A percentile compares a stretch with the other conserved stretches of the same genome.
These are phyloP conservation scores for Cyphellophora attinorum DNA, from an alignment of 2,329 filamentous ascomycete genomes.

Conservation along the genomic window DNA sequence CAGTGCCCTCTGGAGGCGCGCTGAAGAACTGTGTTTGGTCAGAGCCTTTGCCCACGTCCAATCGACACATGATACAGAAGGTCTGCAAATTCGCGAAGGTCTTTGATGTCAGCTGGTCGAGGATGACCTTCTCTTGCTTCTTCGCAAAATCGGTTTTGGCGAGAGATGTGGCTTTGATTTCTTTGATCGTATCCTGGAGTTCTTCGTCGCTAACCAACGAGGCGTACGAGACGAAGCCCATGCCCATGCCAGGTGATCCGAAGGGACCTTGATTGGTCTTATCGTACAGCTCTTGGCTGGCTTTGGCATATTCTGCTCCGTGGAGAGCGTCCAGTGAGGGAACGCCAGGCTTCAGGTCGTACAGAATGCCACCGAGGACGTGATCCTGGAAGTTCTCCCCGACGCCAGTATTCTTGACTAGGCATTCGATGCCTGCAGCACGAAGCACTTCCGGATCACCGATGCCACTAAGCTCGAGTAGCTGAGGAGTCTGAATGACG, in stretches of 20 bases:
- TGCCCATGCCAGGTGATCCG: slow-evolving; percentile 23
- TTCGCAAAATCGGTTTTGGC: slow-evolving; percentile 25
- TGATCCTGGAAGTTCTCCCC: slow-evolving; percentile 43
- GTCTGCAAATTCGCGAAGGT: slow-evolving; percentile 15
- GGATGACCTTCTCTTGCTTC: slow-evolving; percentile 25
- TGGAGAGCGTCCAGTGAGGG: slow-evolving; percentile 25
- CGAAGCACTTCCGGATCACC: slow-evolving; percentile 37
- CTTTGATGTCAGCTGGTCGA: slow-evolving; percentile 21
- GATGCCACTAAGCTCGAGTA: slow-evolving; percentile 53
- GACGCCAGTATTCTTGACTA: slow-evolving; percentile 33
- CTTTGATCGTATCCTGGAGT: slow-evolving; percentile 23
- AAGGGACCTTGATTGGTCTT: slow-evolving; percentile 23
- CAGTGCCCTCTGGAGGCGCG: slow-evolving; percentile 8
- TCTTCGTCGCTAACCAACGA: slow-evolving; percentile 23
- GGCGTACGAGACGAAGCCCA: slow-evolving; percentile 29
- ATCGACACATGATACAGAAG: slow-evolving; percentile 14
- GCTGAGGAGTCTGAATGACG: slow-evolving; percentile 45
- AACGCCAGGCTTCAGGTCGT: slow-evolving; percentile 20
- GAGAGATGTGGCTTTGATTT: slow-evolving; percentile 22
- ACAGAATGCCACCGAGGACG: slow-evolving; percentile 14
- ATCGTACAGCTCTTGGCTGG: slow-evolving; percentile 21
- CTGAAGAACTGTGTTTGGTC: slow-evolving; percentile 16
- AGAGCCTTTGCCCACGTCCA: slow-evolving; percentile 13
- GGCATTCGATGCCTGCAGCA: slow-evolving; percentile 29
- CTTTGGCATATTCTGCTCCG: slow-evolving; percentile 24